Percentiles rank a stretch among this genome's conserved stretches.
Conservation (phyloP, 2,329 filamentous ascomycete species). For the Proliferodiscus dingleyae region DNA sequence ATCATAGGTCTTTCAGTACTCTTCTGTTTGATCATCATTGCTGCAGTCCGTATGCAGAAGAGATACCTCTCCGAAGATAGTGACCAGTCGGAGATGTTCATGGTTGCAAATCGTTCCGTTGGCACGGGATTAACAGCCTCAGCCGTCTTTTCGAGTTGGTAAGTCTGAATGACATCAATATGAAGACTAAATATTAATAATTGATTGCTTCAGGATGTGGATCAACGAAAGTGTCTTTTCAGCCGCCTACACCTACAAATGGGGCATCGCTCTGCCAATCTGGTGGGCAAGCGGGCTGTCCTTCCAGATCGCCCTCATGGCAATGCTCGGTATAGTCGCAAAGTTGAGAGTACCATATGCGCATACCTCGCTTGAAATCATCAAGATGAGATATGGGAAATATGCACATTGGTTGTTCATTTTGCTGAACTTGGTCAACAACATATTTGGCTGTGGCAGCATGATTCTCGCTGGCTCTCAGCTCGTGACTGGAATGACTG, state of each 20-base stretch:
- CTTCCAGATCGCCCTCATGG: slow-evolving; percentile 47
- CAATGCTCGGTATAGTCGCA: slow-evolving; percentile 41
- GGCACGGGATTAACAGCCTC: slow-evolving; percentile 17
- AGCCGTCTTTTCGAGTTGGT: slow-evolving; percentile 11
- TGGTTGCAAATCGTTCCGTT: slow-evolving; percentile 19
- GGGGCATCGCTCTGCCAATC: slow-evolving; percentile 32
- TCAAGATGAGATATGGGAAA: slow-evolving; percentile 42
- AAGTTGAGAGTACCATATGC: slow-evolving; percentile 47
- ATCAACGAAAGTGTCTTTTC: slow-evolving; percentile 39
- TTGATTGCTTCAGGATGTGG: slow-evolving; percentile 30
- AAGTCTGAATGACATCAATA: too few relatives aligned
- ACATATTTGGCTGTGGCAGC: slow-evolving; percentile 40
- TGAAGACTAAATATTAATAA: too few relatives aligned
- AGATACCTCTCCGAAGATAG: slow-evolving; percentile 38
- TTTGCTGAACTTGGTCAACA: slow-evolving; percentile 38
- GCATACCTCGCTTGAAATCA: slow-evolving; percentile 46
- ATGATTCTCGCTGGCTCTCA: slow-evolving; percentile 44
- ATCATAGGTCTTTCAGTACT: slow-evolving; percentile 44
- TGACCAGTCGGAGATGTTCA: slow-evolving; percentile 38
- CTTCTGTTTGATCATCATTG: slow-evolving; percentile 43
- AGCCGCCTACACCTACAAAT: slow-evolving; percentile 47
- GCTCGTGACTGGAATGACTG: slow-evolving; percentile 23
- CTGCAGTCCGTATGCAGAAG: slow-evolving; percentile 42
- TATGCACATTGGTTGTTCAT: slow-evolving; percentile 38
- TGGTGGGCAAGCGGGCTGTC: slow-evolving; percentile 29